Evolutionary conservation across 2,329 filamentous ascomycete genomes (phyloP).

Genomic region (Lasiodiplodia sp.): DNA sequence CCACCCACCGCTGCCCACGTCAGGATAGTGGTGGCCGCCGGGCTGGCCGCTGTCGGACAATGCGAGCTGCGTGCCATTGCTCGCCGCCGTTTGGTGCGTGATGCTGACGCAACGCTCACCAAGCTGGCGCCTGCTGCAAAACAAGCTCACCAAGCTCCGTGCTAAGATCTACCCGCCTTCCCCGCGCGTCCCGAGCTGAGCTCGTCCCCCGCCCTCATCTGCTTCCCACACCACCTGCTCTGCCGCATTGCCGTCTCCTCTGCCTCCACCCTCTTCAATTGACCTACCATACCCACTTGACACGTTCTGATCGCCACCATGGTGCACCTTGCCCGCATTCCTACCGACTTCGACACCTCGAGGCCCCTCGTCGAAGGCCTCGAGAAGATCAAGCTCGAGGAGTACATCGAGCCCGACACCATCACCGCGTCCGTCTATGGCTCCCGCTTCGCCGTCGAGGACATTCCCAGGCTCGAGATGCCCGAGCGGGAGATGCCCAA

Average conservation of each 20-base stretch:
- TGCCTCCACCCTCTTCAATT: slow-evolving; percentile 13
- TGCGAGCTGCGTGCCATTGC: not conserved
- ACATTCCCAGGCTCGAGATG: slow-evolving; percentile 85
- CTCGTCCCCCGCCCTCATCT: slow-evolving; percentile 11
- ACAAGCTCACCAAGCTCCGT: slow-evolving; percentile 30
- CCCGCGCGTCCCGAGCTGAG: slow-evolving; percentile 9
- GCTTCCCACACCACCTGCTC: slow-evolving; percentile 7
- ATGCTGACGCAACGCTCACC: slow-evolving; percentile 9
- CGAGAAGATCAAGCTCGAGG: slow-evolving; percentile 56
- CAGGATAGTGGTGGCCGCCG: slow-evolving; percentile 18
- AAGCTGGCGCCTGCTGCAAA: slow-evolving; percentile 1
- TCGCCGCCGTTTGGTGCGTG: not conserved
- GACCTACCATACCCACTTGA: not conserved
- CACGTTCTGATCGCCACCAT: slow-evolving; percentile 42
- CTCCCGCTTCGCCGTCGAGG: slow-evolving; percentile 79
- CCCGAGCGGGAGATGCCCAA: slow-evolving; percentile 89
- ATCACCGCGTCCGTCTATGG: slow-evolving; percentile 87
- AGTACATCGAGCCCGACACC: slow-evolving; percentile 55
- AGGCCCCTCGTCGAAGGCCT: slow-evolving; percentile 51
- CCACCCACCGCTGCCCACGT: slow-evolving; percentile 8
- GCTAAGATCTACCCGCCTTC: slow-evolving; percentile 25
- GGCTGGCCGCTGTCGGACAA: not conserved
- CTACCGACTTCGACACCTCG: slow-evolving; percentile 50
- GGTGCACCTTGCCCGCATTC: slow-evolving; percentile 58
- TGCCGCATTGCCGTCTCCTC: slow-evolving; percentile 12